These are phyloP conservation scores for Fusarium caatingaense DNA, from an alignment of 2,329 filamentous ascomycete genomes.

Conservation along the genomic window DNA sequence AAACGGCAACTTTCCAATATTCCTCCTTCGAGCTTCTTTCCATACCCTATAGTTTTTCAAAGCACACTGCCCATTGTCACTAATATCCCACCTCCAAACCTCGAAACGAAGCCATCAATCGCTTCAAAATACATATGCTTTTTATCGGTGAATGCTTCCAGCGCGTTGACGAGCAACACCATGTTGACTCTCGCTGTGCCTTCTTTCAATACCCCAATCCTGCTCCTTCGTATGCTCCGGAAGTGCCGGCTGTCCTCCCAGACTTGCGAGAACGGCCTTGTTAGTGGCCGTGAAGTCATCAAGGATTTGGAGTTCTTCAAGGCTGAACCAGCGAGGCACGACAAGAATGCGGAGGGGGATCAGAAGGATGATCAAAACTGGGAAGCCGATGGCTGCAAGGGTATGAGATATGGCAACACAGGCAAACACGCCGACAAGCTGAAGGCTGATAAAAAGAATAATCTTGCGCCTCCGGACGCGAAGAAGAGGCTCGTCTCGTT, in stretches of 20 bases:
- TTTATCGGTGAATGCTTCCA: background rate
- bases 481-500: conserved; percentile 3
- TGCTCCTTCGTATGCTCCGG: background rate
- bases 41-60: background rate
- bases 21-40: fast-evolving
- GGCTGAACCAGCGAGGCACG: conserved; percentile 3
- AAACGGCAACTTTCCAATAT: no score
- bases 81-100: fast-evolving
- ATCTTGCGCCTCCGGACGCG: background rate
- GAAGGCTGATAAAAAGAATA: background rate
- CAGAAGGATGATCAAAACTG: background rate
- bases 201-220: background rate
- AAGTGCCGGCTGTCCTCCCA: background rate
- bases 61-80: background rate
- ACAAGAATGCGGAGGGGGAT: background rate
- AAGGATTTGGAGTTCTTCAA: background rate
- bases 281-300: conserved; percentile 4
- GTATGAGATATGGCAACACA: conserved; percentile 1
- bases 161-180: background rate
- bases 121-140: background rate
- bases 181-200: background rate
- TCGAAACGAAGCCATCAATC: background rate
- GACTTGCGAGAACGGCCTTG: background rate
- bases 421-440: background rate
- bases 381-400: background rate